Percentiles rank a stretch among this genome's conserved stretches.
Evolutionary conservation across 108 stramenopile genomes (phyloP).

Genomic region (Cyclotella kingstonii): DNA sequence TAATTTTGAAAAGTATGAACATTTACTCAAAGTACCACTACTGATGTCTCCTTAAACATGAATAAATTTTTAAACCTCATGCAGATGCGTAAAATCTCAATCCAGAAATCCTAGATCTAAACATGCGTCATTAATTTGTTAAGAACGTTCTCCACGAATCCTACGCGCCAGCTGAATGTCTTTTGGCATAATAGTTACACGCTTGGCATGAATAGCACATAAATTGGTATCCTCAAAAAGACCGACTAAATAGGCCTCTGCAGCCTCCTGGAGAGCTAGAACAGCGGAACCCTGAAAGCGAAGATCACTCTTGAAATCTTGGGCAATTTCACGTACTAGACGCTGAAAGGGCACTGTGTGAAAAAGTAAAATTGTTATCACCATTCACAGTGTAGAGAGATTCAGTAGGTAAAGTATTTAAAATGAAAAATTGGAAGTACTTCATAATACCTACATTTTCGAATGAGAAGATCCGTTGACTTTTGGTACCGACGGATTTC

Average conservation of each 20-base stretch:
- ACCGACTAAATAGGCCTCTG: constrained; percentile 94
- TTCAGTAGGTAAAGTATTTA: neutral
- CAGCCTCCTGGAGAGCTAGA: constrained; percentile 92
- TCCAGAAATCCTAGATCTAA: too few relatives aligned
- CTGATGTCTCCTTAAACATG: too few relatives aligned
- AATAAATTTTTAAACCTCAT: too few relatives aligned
- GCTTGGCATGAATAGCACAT: constrained; percentile 96
- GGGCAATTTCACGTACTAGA: constrained; percentile 94
- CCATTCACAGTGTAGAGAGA: neutral
- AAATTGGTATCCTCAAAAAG: constrained; percentile 97
- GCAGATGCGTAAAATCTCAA: too few relatives aligned
- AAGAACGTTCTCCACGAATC: constrained; percentile 52
- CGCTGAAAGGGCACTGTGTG: constrained; percentile 66
- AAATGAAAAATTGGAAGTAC: neutral
- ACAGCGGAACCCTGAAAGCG: constrained; percentile 97
- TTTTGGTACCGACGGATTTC: constrained; percentile 88
- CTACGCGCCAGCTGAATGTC: constrained; percentile 85
- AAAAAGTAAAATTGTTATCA: neutral
- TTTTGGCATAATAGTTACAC: constrained; percentile 99
- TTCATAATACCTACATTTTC: constrained; percentile 30
- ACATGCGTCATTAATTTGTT: too few relatives aligned
- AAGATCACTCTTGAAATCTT: constrained; percentile 96
- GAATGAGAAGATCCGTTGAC: constrained; percentile 78
- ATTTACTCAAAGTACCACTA: too few relatives aligned
- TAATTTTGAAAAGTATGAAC: too few relatives aligned